phyloP scores from a whole-genome alignment of 495 filamentous ascomycete genomes.

The Penicillium mononematosum region DNA sequence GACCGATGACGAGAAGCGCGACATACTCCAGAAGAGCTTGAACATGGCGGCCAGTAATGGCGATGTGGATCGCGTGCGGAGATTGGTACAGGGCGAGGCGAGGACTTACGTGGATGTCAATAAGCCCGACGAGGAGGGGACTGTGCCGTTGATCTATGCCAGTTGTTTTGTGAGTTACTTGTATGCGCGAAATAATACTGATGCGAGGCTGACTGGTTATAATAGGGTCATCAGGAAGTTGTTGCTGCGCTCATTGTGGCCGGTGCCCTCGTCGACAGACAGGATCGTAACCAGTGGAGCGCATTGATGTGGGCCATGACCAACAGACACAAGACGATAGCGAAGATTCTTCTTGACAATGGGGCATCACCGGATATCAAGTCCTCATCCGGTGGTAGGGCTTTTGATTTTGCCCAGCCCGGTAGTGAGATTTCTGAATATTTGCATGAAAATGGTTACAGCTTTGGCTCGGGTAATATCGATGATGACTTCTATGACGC shows the following conservation, averaged over 20 bases:
- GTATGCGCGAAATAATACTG: slow-evolving; percentile 5
- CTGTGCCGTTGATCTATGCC: slow-evolving; percentile 92
- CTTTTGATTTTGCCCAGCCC: slow-evolving; percentile 90
- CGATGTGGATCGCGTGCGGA: slow-evolving; percentile 75
- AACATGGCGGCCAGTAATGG: slow-evolving; percentile 98
- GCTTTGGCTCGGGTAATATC: slow-evolving; percentile 82
- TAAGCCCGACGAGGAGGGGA: slow-evolving; percentile 89
- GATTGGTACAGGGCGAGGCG: slow-evolving; percentile 72
- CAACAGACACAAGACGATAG: slow-evolving; percentile 93
- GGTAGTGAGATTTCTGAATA: slow-evolving; percentile 97
- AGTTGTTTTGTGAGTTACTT: slow-evolving; percentile 86
- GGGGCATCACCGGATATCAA: slow-evolving; percentile 95
- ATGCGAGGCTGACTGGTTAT: slow-evolving; percentile 13
- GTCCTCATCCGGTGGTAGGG: slow-evolving; percentile 90
- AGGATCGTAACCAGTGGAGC: slow-evolving; percentile 96
- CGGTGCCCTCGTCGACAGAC: slow-evolving; percentile 87
- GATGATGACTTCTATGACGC: slow-evolving; percentile 93
- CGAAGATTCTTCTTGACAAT: slow-evolving; percentile 85
- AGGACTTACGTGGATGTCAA: slow-evolving; percentile 83
- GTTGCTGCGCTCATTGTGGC: slow-evolving; percentile 80
- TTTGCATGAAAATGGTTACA: slow-evolving; percentile 88
- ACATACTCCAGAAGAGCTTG: slow-evolving; percentile 78
- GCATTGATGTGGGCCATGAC: slow-evolving; percentile 99
- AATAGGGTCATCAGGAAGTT: slow-evolving; percentile 85
- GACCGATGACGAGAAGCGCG: slow-evolving; percentile 72